Conservation (phyloP, 192 early-diverging fungal genomes). For the Thamnidium elegans region DNA sequence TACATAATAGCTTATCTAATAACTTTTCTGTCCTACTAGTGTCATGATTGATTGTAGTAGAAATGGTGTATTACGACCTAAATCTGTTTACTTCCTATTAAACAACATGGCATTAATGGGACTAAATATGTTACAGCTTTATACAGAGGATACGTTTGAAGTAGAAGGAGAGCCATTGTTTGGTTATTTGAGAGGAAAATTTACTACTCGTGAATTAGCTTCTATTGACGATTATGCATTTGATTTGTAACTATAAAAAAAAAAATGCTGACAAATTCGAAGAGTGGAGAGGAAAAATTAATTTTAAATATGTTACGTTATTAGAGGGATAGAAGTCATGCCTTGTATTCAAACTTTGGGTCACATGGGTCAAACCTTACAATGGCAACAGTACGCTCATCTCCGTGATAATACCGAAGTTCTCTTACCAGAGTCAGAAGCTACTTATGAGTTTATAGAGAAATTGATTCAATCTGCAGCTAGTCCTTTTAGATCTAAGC, state of each 20-base stretch:
- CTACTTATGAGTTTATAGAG: conserved; percentile 77
- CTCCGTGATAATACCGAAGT: conserved; percentile 84
- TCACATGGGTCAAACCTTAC: conserved; percentile 84
- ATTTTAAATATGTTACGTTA: background rate
- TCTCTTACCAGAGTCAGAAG: conserved; percentile 63
- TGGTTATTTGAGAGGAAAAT: conserved; percentile 71
- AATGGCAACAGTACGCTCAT: conserved; percentile 80
- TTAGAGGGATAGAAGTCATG: conserved; percentile 79
- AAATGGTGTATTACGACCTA: conserved; percentile 64
- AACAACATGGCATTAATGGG: conserved; percentile 82
- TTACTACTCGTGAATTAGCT: conserved; percentile 68
- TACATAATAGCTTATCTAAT: no score
- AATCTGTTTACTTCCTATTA: conserved; percentile 64
- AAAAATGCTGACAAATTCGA: background rate
- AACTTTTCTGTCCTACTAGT: conserved; percentile 34
- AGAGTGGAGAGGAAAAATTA: background rate
- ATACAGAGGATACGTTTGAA: conserved; percentile 88
- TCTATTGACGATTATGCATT: conserved; percentile 78
- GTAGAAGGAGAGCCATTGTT: conserved; percentile 70
- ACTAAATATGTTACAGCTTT: conserved; percentile 84
- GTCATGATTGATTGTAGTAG: conserved; percentile 87
- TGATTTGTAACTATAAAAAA: conserved; percentile 38
- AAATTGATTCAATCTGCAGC: conserved; percentile 66
- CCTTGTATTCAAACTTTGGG: conserved; percentile 90
- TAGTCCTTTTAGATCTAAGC: conserved; percentile 67